These are phyloP conservation scores for Pythium sp. DNA, from an alignment of 352 stramenopile genomes.

Conservation along the genomic window DNA sequence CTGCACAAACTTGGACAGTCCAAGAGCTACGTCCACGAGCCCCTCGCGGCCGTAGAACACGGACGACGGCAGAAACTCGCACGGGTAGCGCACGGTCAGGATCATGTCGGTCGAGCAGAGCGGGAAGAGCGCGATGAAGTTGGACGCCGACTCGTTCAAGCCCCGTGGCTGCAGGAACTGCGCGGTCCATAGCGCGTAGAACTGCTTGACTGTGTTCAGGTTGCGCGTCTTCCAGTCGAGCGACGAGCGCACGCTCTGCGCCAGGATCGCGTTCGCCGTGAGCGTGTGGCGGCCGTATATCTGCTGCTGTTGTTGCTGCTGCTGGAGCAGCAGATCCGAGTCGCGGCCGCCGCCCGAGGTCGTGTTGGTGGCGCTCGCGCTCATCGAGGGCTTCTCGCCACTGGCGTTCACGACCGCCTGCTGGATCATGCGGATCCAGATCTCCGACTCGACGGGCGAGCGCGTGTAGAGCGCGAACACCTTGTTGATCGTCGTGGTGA, in stretches of 20 bases:
- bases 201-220: conserved; percentile 77
- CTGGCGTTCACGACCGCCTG: conserved; percentile 61
- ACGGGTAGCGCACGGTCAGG: conserved; percentile 73
- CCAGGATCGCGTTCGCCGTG: conserved; percentile 25
- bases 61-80: conserved; percentile 71
- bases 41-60: conserved; percentile 81
- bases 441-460: conserved; percentile 74
- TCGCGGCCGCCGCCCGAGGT: conserved; percentile 32
- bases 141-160: conserved; percentile 44
- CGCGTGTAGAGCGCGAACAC: conserved; percentile 84
- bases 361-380: conserved; percentile 45
- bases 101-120: conserved; percentile 82
- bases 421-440: conserved; percentile 85
- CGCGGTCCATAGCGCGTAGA: conserved; percentile 77
- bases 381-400: conserved; percentile 47
- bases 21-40: conserved; percentile 74
- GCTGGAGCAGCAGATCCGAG: conserved; percentile 39
- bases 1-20: conserved; percentile 67
- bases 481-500: conserved; percentile 87
- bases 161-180: conserved; percentile 66
- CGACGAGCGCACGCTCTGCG: conserved; percentile 73
- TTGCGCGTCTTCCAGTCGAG: conserved; percentile 84
- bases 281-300: conserved; percentile 22
- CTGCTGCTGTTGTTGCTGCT: conserved; percentile 24
- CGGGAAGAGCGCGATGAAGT: conserved; percentile 74